A percentile compares a stretch with the other conserved stretches of the same genome.
Evolutionary conservation across 371 early-diverging fungal species (phyloP).

Genomic region (Parasitella parasitica): DNA sequence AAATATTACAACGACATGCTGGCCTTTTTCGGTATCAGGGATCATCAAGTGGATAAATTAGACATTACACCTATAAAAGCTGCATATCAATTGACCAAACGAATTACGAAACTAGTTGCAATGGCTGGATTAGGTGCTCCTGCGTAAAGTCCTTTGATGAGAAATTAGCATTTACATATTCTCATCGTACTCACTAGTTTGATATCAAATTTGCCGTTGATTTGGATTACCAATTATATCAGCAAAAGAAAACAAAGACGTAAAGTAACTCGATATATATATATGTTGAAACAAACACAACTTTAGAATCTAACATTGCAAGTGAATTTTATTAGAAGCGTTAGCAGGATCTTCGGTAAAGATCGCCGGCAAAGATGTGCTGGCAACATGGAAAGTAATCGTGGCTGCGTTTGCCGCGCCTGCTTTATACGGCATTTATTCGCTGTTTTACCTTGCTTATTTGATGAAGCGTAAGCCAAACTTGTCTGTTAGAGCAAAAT

Average conservation of each 20-base stretch:
- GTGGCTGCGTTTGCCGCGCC: constrained; percentile 80
- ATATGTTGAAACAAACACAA: too few relatives aligned
- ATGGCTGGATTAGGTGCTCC: constrained; percentile 81
- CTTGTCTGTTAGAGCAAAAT: constrained; percentile 21
- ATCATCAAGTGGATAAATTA: constrained; percentile 91
- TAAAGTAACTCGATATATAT: too few relatives aligned
- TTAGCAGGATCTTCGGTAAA: constrained; percentile 91
- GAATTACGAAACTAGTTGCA: constrained; percentile 65
- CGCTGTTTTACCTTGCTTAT: constrained; percentile 47
- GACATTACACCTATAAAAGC: constrained; percentile 71
- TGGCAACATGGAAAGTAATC: constrained; percentile 95
- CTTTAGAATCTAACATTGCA: neutral
- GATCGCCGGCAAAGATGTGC: constrained; percentile 89
- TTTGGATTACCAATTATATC: constrained; percentile 65
- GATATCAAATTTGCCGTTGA: constrained; percentile 77
- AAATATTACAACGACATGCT: constrained; percentile 85
- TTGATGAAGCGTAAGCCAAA: constrained; percentile 38
- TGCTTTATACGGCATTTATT: constrained; percentile 71
- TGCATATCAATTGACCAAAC: constrained; percentile 57
- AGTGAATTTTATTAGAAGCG: constrained; percentile 65
- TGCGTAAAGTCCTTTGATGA: constrained; percentile 55
- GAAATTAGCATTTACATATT: neutral
- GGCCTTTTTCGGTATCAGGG: constrained; percentile 86
- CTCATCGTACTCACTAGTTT: constrained; percentile 31
- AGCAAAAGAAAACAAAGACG: constrained; percentile 78